Base-by-base conservation (phyloP, 345 rosid species). In the Combretum micranthum region DNA sequence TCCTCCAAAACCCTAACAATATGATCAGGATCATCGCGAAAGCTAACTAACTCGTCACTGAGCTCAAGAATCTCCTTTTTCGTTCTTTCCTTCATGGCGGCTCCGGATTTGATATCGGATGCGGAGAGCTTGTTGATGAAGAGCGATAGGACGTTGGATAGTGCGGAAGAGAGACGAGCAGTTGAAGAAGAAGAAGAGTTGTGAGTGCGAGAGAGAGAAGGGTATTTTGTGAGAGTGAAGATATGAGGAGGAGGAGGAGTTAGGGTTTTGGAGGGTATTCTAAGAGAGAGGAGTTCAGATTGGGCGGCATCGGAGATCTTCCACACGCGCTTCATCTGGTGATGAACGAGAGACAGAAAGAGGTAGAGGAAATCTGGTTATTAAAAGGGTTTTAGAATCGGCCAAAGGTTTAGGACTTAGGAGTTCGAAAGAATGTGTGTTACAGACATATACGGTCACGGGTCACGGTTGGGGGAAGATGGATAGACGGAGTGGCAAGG, bases 1-100 rank as follows among this genome's bases (percentile, higher is more conserved):
- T 73, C 80, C 42, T 86, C 84, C 81, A 92, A 78, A 69, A 77
- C 71, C 67, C 53, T 60, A 47, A 43, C 16, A 47, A 85, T 69
- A 47, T 59, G 66, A 42, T 72, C 84, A 48, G 62, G 69, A 55
- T 50, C 77, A 53, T 46, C 68, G 49, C 44, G 57, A 23, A 61
- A 53, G 44, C 54, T 68, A 64, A 83, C 44, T 67, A 88, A 64
- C 49, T 77, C 76, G 17, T 75, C 79, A 52, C 57, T 69, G 57
- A 90, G 60, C 53, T 47, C 56, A 50, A 80, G 64, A 18, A 83
- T 78, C 39, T 32, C 39, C 39, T 68, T 56, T 64, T 23, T 55
- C 49, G 13, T 15, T n/a, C n/a, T 77, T 77, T 52, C 63, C 55
- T 19, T 53, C 60, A 17, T 47, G 50, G n/a, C n/a, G n/a, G 47